phyloP scores from a whole-genome alignment of 768 basidiomycete species.

The Agaricus blazei region DNA sequence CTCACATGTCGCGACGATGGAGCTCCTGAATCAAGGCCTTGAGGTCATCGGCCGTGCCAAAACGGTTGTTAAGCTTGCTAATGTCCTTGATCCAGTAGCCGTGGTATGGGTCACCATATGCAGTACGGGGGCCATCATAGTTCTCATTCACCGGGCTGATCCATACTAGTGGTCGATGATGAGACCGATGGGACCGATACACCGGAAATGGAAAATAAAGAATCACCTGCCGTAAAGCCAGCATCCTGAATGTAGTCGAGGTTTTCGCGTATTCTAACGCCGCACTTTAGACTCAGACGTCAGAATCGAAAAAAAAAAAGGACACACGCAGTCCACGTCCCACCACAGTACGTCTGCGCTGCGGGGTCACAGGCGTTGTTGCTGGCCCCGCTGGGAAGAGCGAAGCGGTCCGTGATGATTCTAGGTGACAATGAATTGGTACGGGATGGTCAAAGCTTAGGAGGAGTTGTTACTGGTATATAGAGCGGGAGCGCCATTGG shows the following conservation, averaged over 20 bases:
- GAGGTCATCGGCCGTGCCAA: constrained; percentile 71
- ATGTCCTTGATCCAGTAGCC: constrained; percentile 82
- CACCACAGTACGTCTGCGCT: constrained; percentile 75
- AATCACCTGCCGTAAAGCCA: constrained; percentile 70
- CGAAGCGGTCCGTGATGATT: constrained; percentile 73
- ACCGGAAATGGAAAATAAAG: neutral
- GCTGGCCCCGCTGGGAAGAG: constrained; percentile 52
- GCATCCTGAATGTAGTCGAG: constrained; percentile 84
- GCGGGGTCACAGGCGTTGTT: constrained; percentile 50
- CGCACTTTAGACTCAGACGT: neutral
- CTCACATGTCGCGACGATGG: constrained; percentile 69
- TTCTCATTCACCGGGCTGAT: constrained; percentile 81
- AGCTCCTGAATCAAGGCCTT: constrained; percentile 60
- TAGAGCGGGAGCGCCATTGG: constrained; percentile 71
- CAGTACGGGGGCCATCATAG: constrained; percentile 62
- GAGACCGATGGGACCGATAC: neutral
- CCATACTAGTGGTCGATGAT: constrained; percentile 48
- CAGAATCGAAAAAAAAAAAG: neutral
- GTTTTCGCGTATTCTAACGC: constrained; percentile 53
- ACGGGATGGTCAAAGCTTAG: neutral
- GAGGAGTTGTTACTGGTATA: constrained; percentile 58
- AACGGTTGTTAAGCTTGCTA: constrained; percentile 58
- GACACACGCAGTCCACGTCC: constrained; percentile 68
- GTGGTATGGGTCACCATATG: constrained; percentile 82
- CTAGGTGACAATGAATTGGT: constrained; percentile 23